phyloP scores from a whole-genome alignment of 1,139 yeast genomes.

The Geotrichum reessii region DNA sequence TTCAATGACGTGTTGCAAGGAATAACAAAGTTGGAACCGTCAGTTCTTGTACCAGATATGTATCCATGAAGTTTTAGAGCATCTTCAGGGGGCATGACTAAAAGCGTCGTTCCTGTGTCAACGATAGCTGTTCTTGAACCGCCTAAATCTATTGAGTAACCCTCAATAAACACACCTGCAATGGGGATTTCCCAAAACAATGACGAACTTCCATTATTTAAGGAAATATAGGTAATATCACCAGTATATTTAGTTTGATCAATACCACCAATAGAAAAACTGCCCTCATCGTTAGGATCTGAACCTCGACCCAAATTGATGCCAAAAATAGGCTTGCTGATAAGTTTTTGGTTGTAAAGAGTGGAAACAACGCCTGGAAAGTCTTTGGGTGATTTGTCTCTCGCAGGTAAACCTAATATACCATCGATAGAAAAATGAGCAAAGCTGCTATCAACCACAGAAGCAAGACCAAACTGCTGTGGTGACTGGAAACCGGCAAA shows the following conservation, averaged over 20 bases:
- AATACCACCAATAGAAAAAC: slow-evolving; percentile 44
- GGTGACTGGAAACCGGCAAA: slow-evolving; percentile 43
- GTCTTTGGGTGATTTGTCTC: slow-evolving; percentile 28
- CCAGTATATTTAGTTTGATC: slow-evolving; percentile 41
- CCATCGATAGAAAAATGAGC: slow-evolving; percentile 52
- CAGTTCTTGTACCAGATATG: slow-evolving; percentile 47
- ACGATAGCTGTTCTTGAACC: slow-evolving; percentile 45
- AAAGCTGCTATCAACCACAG: slow-evolving; percentile 49
- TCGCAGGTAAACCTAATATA: slow-evolving; percentile 51
- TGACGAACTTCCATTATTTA: slow-evolving; percentile 14
- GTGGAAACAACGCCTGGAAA: slow-evolving; percentile 41
- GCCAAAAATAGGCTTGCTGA: slow-evolving; percentile 40
- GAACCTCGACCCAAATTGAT: slow-evolving; percentile 40
- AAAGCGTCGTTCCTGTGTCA: slow-evolving; percentile 64
- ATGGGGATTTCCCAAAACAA: slow-evolving; percentile 53
- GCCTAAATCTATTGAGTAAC: slow-evolving; percentile 34
- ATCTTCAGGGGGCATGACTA: slow-evolving; percentile 51
- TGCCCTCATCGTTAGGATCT: slow-evolving; percentile 38
- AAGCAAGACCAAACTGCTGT: slow-evolving; percentile 51
- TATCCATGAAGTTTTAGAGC: slow-evolving; percentile 51
- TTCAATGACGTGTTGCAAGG: slow-evolving; percentile 46
- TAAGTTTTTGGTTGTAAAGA: slow-evolving; percentile 37
- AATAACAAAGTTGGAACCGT: slow-evolving; percentile 55
- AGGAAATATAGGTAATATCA: slow-evolving; percentile 37
- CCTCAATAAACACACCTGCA: slow-evolving; percentile 38